A percentile compares a stretch with the other conserved stretches of the same genome.
These are phyloP conservation scores for Dioscorea cayenensis DNA, from an alignment of 116 monocot genomes.

Conservation along the genomic window DNA sequence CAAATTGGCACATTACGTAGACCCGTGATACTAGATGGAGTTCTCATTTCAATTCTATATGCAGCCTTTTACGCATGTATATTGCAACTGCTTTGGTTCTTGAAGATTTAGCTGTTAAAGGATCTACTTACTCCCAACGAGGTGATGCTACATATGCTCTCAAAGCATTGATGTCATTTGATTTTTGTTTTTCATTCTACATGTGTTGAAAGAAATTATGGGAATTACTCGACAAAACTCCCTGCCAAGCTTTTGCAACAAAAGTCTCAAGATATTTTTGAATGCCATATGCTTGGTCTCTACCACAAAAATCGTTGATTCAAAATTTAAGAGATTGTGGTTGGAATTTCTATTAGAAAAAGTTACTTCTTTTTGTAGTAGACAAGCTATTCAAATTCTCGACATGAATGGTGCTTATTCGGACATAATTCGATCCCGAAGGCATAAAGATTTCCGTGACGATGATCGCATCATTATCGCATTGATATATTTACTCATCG, in stretches of 20 bases:
- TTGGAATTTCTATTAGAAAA: neutral
- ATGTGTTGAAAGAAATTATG: too few relatives aligned
- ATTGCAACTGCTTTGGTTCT: too few relatives aligned
- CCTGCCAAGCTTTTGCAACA: too few relatives aligned
- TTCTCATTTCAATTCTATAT: constrained; percentile 5
- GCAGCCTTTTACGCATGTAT: too few relatives aligned
- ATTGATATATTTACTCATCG: constrained; percentile 1
- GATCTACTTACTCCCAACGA: too few relatives aligned
- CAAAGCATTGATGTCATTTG: neutral
- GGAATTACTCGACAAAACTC: too few relatives aligned
- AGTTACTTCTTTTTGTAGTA: neutral
- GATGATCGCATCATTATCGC: constrained; percentile 4
- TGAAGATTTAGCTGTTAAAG: too few relatives aligned
- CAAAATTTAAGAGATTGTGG: neutral
- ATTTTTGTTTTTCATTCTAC: too few relatives aligned
- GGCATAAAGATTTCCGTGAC: neutral
- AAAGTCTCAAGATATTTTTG: too few relatives aligned
- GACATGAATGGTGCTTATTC: neutral
- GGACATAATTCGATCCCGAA: neutral
- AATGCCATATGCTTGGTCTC: too few relatives aligned
- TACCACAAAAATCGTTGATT: too few relatives aligned
- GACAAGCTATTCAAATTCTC: neutral
- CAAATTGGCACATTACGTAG: constrained; percentile 13
- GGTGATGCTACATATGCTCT: too few relatives aligned
- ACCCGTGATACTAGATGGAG: constrained; percentile 12